Base-by-base conservation (phyloP, 768 basidiomycete species). In the Russula sp. region DNA sequence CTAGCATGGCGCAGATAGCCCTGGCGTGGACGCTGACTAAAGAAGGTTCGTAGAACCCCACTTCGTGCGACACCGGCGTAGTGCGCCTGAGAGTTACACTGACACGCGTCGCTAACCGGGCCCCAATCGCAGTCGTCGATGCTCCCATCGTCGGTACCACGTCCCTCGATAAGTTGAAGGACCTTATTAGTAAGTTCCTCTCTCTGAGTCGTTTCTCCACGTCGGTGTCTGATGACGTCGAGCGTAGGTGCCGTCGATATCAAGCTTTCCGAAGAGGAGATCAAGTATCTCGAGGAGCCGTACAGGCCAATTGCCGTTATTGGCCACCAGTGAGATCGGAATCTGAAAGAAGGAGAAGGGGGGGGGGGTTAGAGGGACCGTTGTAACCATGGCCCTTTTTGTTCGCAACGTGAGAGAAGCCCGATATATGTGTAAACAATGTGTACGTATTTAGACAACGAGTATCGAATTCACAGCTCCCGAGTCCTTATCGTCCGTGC, bases 91-190 rank as follows among this genome's bases (percentile, higher is more conserved):
- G 31, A n/a, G n/a, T n/a, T n/a, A n/a, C n/a, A n/a, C n/a, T n/a
- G n/a, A 57, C 37, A 22, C n/a, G 47, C 10, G 53, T 7, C 47
- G 11, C 63, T 64, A 14, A 50, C 10, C 14, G 47, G 22, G 20
- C 1, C 13, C 14, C 20, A 10, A 27, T n/a, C 3, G 6, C 49
- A 68, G 68, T 42, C 27, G 64, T 69, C 34, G 69, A 73, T n/a
- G 74, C 75, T 13, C 77, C 77, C 18, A 77, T 77, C 63, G 68
- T 78, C 32, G 77, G 77, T 6, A 70, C 71, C 2, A 76, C 75
- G 6, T 73, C 63, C 37, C 27, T 74, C 4, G 70, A 75, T 44
- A 71, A 73, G 7, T 61, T 77, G 49, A 64, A 74, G 39, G 75
- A 77, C 14, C 55, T 73, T 22, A 72, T 76, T 40, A 61, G 70